Conservation (phyloP, 2,329 filamentous ascomycete genomes). For the Cryphonectria naterciae region DNA sequence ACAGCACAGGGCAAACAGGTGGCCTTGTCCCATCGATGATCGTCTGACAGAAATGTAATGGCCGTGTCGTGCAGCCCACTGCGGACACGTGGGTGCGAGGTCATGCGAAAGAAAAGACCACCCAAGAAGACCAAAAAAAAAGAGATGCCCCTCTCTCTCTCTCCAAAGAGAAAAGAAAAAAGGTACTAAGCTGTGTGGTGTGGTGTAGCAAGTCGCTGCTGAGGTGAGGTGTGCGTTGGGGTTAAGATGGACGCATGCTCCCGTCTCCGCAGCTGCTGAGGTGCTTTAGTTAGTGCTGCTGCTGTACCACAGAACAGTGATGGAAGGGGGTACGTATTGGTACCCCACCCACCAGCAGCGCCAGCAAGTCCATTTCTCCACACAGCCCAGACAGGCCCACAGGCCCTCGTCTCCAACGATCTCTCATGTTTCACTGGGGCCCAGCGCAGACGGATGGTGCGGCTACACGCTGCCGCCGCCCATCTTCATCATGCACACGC, state of each 20-base stretch:
- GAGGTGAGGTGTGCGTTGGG: neutral
- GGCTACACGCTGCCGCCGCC: neutral
- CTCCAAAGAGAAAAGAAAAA: neutral
- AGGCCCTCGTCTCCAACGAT: neutral
- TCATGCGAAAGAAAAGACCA: neutral
- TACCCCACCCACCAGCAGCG: neutral
- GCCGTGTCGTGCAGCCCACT: constrained; percentile 4
- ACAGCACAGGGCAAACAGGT: neutral
- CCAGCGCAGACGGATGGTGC: neutral
- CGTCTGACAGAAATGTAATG: neutral
- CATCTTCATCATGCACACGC: neutral
- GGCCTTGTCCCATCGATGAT: neutral
- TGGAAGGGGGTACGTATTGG: neutral
- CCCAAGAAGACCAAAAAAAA: neutral
- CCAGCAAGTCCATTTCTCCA: neutral
- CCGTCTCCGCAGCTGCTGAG: neutral
- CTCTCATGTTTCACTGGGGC: neutral
- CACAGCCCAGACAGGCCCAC: neutral
- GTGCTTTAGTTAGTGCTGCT: neutral
- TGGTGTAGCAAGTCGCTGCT: neutral
- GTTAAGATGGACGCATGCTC: neutral
- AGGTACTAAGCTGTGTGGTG: neutral
- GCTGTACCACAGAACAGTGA: neutral
- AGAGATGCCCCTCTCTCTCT: too few relatives aligned
- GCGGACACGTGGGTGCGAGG: constrained; percentile 2